Conservation (phyloP, 768 basidiomycete species). For the Lentinus brumalis region DNA sequence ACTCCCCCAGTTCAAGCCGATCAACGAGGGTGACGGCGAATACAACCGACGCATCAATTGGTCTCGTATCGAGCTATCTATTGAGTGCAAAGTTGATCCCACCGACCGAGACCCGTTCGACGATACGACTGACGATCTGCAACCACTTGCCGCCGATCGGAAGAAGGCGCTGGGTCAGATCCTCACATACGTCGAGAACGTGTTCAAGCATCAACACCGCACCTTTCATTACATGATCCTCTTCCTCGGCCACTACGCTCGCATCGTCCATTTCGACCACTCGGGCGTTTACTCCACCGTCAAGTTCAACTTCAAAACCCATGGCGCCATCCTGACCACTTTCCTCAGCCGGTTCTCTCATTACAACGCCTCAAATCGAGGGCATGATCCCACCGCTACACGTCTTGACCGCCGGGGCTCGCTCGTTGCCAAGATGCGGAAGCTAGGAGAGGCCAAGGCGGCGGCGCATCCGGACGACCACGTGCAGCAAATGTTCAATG, state of each 20-base stretch:
- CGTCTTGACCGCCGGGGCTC: background rate
- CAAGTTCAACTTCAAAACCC: background rate
- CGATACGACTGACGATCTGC: background rate
- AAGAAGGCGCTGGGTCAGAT: background rate
- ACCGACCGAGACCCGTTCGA: background rate
- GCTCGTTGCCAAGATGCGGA: background rate
- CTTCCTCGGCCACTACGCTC: background rate
- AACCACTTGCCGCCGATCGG: background rate
- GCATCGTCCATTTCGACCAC: conserved; percentile 2
- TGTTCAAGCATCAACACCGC: conserved; percentile 2
- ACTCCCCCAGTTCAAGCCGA: background rate
- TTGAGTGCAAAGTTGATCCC: conserved; percentile 1
- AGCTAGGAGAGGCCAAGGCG: background rate
- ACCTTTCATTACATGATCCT: conserved; percentile 7
- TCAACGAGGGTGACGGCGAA: no score
- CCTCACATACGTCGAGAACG: background rate
- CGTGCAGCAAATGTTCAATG: background rate
- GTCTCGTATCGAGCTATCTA: background rate
- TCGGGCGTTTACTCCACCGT: background rate
- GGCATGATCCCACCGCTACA: background rate
- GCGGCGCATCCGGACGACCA: background rate
- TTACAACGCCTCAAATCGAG: background rate
- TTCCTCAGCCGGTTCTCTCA: conserved; percentile 5
- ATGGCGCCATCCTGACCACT: background rate
- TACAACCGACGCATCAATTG: conserved; percentile 24